Base-by-base conservation (phyloP, 2,329 filamentous ascomycete genomes). In the Aureobasidium vineae region DNA sequence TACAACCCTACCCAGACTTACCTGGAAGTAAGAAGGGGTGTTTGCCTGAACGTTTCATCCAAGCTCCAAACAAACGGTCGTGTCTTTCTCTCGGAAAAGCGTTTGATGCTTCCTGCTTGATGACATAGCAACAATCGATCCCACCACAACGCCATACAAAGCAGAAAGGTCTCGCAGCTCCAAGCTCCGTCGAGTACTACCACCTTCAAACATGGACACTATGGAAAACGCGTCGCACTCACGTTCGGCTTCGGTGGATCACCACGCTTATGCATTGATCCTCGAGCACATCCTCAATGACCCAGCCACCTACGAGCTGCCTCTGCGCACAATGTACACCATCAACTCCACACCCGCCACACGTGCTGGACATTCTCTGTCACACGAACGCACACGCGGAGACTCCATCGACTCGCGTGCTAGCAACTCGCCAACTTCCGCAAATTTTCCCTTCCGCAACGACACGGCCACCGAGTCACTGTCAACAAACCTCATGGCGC, bases 281-380 rank as follows among this genome's bases (percentile, higher is more conserved):
- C 79, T 86, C 59, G 85, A 86, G 67, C 85, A 86, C 73, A 80
- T 87, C 66, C 77, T 88, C 63, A 82, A 83, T 67, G 86, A 88
- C 72, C 85, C 86, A 10, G 82, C 81, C 71, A 84, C 81, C 70
- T 88, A 89, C 72, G 87, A 89, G 71, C 85, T 89, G 38, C 87
- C 87, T 23, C 80, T 89, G 33, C 84, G 86, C 66, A 88, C 85
- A 69, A 88, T 89, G 84, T 89, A 88, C 78, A 83, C 83, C 31
- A 80, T 89, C 74, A 89, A 89, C 73, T 86, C 83, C 68, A 64
- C 61, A 2, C 61, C 61, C 16, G 82, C 83, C 21, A 81, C 85
- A 21, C 81, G 79, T 60, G 63, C 26, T 28, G 70, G 76, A 5
- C 74, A 77, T 10, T 75, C 74, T 4, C 40, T 75, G 75, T 64